Percentiles rank a stretch among this genome's conserved stretches.
Conservation (phyloP, 495 filamentous ascomycete species). For the Terfezia claveryi region DNA sequence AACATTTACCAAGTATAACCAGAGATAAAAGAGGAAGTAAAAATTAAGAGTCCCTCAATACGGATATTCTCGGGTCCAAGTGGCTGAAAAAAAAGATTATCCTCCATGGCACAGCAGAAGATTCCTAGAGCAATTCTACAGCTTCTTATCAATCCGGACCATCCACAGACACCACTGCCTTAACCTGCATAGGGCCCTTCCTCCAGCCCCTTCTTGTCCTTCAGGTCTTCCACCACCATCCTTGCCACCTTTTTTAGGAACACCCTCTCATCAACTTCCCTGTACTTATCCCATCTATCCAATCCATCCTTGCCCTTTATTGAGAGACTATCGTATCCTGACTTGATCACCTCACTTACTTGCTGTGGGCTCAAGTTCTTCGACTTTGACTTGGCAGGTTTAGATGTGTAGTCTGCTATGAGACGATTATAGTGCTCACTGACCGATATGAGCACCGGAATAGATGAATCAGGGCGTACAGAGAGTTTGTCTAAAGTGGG, state of each 20-base stretch:
- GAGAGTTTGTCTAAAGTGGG: no score
- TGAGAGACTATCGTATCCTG: conserved; percentile 81
- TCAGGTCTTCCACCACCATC: conserved; percentile 48
- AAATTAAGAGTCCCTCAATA: no score
- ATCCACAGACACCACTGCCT: no score
- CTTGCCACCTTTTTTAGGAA: conserved; percentile 71
- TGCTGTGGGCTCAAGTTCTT: conserved; percentile 58
- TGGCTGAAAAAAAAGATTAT: no score
- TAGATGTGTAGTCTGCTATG: conserved; percentile 37
- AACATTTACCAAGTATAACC: no score
- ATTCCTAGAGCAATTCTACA: no score
- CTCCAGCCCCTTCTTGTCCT: conserved; percentile 19
- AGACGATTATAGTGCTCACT: conserved; percentile 71
- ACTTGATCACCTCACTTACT: conserved; percentile 77
- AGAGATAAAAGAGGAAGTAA: no score
- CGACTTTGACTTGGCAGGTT: conserved; percentile 19
- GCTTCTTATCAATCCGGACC: no score
- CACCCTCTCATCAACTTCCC: conserved; percentile 54
- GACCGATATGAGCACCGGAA: conserved; percentile 65
- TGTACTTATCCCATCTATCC: conserved; percentile 53
- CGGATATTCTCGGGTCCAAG: no score
- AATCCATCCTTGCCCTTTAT: conserved; percentile 43
- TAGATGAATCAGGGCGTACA: conserved; percentile 25
- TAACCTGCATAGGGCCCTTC: background rate
- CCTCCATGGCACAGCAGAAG: no score